Conservation (phyloP, 2,329 filamentous ascomycete genomes). For the Neophaeococcomyces mojaviensis region DNA sequence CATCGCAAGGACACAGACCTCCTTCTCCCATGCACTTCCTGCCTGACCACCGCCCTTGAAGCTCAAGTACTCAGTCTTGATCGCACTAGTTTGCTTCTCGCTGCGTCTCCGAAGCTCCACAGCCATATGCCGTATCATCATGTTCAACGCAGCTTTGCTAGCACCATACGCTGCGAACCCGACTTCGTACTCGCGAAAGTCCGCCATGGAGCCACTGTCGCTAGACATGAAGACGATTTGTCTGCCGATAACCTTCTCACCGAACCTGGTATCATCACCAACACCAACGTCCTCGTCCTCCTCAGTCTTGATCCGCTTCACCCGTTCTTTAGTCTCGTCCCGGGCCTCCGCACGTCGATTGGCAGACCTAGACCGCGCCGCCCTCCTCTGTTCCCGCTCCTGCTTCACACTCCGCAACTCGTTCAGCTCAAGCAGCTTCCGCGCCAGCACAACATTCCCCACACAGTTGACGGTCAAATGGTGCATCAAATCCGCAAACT, state of each 20-base stretch:
- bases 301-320: too few species aligned
- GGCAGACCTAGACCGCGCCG: too few species aligned
- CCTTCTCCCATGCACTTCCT: conserved; percentile 7
- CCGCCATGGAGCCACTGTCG: conserved; percentile 46
- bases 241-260: neutral
- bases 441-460: conserved; percentile 50
- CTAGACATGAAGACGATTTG: conserved; percentile 50
- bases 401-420: conserved; percentile 38
- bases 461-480: conserved; percentile 53
- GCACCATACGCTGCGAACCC: conserved; percentile 53
- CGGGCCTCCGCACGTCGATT: too few species aligned
- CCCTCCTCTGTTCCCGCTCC: neutral
- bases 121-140: conserved; percentile 49
- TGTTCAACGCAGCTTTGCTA: conserved; percentile 51
- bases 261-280: neutral
- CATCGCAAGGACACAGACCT: conserved; percentile 41
- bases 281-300: neutral
- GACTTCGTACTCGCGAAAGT: conserved; percentile 49
- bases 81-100: conserved; percentile 34
- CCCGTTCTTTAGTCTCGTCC: too few species aligned
- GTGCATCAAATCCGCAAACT: conserved; percentile 45
- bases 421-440: conserved; percentile 42
- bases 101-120: conserved; percentile 47
- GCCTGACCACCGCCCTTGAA: too few species aligned
- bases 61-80: neutral